Conservation (phyloP, 2,329 filamentous ascomycete genomes). For the Beauveria sp. region DNA sequence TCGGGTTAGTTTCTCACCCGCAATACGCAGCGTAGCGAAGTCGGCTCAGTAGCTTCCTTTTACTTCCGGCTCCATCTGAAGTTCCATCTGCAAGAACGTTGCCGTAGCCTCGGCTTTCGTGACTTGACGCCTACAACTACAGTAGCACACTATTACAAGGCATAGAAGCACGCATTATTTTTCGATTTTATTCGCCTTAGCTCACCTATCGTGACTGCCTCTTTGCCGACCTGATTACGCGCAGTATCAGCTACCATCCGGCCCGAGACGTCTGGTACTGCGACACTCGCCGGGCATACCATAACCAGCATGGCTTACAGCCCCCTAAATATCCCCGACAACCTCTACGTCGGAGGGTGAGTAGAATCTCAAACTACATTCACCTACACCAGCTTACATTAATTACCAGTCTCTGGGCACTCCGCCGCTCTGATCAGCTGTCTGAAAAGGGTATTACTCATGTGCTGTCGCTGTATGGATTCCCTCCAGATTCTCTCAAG, state of each 20-base stretch:
- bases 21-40: not conserved
- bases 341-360: conserved; percentile 12
- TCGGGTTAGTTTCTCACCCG: not conserved
- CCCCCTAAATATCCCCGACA: conserved; percentile 7
- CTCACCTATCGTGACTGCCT: not conserved
- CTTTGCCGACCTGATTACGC: not conserved
- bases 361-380: not conserved
- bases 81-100: not conserved
- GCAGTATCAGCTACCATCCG: not conserved
- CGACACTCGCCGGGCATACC: not conserved
- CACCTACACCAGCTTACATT: not conserved
- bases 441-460: conserved; percentile 74
- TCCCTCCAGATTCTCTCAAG: conserved; percentile 31
- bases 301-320: conserved; percentile 8
- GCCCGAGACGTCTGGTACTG: not conserved
- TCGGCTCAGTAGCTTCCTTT: not conserved
- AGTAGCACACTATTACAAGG: not conserved
- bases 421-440: conserved; percentile 65
- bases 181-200: too few species aligned
- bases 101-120: not conserved
- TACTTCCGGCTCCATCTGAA: conserved; percentile 1
- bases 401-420: conserved; percentile 61
- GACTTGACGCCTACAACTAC: not conserved
- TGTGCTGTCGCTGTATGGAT: conserved; percentile 72
- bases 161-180: too few species aligned